Conservation (phyloP, 352 stramenopile species). For the Globisporangium orthogonon region DNA sequence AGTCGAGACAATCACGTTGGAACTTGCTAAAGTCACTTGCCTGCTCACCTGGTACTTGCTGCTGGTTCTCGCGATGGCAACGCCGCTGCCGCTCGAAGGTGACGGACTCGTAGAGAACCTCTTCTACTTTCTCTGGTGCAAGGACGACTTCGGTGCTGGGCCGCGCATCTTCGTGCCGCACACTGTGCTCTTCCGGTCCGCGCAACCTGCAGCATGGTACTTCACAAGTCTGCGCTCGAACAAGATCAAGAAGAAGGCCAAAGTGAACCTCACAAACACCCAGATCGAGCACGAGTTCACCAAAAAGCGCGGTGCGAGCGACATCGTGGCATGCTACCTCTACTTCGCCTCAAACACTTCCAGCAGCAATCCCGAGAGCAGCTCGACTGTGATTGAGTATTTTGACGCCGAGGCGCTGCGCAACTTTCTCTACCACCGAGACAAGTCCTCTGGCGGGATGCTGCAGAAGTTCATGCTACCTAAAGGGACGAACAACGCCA, state of each 20-base stretch:
- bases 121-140: constrained; percentile 87
- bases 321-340: constrained; percentile 93
- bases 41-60: background rate
- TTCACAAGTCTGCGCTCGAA: constrained; percentile 86
- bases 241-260: constrained; percentile 90
- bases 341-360: constrained; percentile 20
- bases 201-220: constrained; percentile 92
- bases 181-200: constrained; percentile 92
- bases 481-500: constrained; percentile 87
- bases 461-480: constrained; percentile 93
- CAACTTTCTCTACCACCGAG: constrained; percentile 91
- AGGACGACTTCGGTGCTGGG: constrained; percentile 87
- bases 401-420: constrained; percentile 81
- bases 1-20: too few relatives aligned
- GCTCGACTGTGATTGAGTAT: constrained; percentile 88
- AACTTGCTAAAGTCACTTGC: background rate
- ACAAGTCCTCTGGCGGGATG: constrained; percentile 89
- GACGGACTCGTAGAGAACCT: constrained; percentile 87
- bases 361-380: background rate
- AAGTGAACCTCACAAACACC: constrained; percentile 87
- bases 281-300: constrained; percentile 94
- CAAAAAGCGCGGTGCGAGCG: constrained; percentile 66
- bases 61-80: constrained; percentile 27
- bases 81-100: constrained; percentile 64
- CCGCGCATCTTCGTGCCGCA: constrained; percentile 89